A percentile compares a stretch with the other conserved stretches of the same genome.
phyloP scores from a whole-genome alignment of 2,329 filamentous ascomycete species.

The Colletotrichum incanum region DNA sequence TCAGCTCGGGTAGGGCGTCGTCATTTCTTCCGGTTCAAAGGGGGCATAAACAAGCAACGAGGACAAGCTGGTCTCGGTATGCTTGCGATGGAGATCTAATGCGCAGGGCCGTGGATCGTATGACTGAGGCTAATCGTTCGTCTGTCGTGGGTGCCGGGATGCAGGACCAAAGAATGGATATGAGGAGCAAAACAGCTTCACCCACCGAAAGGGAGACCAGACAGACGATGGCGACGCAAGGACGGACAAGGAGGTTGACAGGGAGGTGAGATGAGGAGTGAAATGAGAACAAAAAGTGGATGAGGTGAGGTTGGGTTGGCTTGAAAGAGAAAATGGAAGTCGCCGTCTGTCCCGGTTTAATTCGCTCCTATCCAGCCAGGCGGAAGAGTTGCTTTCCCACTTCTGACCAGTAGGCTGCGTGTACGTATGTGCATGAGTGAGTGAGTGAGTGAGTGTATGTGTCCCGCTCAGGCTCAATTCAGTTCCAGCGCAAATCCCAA shows the following conservation, averaged over 20 bases:
- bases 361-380: conserved; percentile 12
- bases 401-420: background rate
- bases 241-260: conserved; percentile 15
- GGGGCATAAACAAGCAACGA: conserved; percentile 21
- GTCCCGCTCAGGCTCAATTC: conserved; percentile 11
- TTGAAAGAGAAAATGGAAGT: conserved; percentile 25
- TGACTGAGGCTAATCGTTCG: background rate
- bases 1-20: conserved; percentile 40
- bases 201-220: conserved; percentile 17
- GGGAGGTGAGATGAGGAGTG: conserved; percentile 33
- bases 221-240: conserved; percentile 4
- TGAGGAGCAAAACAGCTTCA: conserved; percentile 19
- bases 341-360: conserved; percentile 31
- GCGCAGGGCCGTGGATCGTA: conserved; percentile 17
- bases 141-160: background rate
- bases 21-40: conserved; percentile 39
- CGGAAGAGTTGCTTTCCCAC: background rate
- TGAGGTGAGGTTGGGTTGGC: conserved; percentile 21
- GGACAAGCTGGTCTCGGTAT: conserved; percentile 5
- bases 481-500: conserved; percentile 2
- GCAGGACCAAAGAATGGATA: conserved; percentile 11
- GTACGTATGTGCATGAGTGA: background rate
- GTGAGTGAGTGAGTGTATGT: background rate
- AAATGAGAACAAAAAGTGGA: conserved; percentile 19
- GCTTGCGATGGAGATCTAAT: conserved; percentile 10